Evolutionary conservation across 257 asterid genomes (phyloP), one percentile per base, ranked within the genome.

Genomic region (Oldenlandia corymbosa): DNA sequence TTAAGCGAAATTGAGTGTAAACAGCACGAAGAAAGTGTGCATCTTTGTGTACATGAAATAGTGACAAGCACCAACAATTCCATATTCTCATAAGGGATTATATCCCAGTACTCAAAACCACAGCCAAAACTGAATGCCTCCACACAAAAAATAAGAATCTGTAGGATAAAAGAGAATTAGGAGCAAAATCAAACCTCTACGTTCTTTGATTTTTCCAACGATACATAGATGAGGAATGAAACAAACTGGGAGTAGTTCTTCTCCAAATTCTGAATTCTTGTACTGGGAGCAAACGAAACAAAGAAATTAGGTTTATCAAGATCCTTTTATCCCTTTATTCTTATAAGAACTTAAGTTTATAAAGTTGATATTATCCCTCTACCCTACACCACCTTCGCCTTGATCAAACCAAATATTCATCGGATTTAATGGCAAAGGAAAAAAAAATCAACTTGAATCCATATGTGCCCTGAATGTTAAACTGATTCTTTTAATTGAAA

Each of bases 241-340:
- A 92, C 95, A 63, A 92, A 92, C 68, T 92, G 98, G 21, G 98
- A 92, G 70, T 92, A 92, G 72, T 89, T 92, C 81, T 89, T 92
- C 83, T 88, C 98, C 87, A 92, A 85, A 74, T 65, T 79, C 85
- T 82, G 96, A 73, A 92, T 85, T 81, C 79, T 90, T 37, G 78
- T 52, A 48, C 98, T 0, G 97, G 73, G 67, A 80, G 89, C 72
- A 12, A 36, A 20, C 65, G 27, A 52, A 46, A 45, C 32, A 61
- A 42, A 34, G 9, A 34, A 34, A 4, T 34, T 9, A n/a, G n/a
- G n/a, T n/a, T 18, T 10, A 6, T 7, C 54, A 26, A 59, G 10
- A 18, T 39, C 42, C 16, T 65, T 20, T 18, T 21, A 17, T 48
- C 18, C 16, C 18, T 36, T 12, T 13, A 27, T 17, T 18, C n/a